Base-by-base conservation (phyloP, 1,139 yeast species). In the Geotrichum candidum region DNA sequence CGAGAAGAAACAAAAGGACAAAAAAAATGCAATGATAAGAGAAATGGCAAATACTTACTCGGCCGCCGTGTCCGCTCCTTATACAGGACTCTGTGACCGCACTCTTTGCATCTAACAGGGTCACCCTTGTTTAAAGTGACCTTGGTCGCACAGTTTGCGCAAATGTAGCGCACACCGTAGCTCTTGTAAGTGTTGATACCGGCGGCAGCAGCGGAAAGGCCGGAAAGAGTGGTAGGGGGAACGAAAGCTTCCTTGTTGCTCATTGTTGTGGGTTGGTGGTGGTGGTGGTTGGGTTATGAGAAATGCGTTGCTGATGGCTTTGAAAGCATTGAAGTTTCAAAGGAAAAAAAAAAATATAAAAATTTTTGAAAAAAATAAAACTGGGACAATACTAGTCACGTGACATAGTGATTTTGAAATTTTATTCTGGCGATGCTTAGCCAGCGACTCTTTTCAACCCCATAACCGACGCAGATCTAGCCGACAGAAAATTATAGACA, bases 61-160 rank as follows among this genome's bases (percentile, higher is more conserved):
- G 92, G 90, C 79, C 98, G 85, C 80, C 92, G 88, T 57, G 98
- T 92, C 80, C 99, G 87, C 67, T 97, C 96, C 80, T 94, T 94
- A 80, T 94, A 90, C 68, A 94, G 81, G 66, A 94, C 98, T 78
- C 99, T 87, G 78, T 94, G 99, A 65, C 99, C 99, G 77, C 99
- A 94, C 71, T 92, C 96, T 77, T 92, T 92, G 80, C 99, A 94
- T 80, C 99, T 89, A 67, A 94, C 96, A 60, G 98, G 96, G 76
- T 94, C 99, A 69, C 90, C 90, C 78, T 94, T 90, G 63, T 92
- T 87, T 70, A 94, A 83, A 6, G 96, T 85, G 69, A 92, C 88
- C 60, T 88, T 86, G 63, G 94, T 85, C 13, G 97, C 96, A 77
- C 99, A 94, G 79, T 91, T 96, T 56, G 98, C 97, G 77, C 99